These are phyloP conservation scores for Aureobasidium sp. DNA, from an alignment of 2,329 filamentous ascomycete species.

Conservation along the genomic window DNA sequence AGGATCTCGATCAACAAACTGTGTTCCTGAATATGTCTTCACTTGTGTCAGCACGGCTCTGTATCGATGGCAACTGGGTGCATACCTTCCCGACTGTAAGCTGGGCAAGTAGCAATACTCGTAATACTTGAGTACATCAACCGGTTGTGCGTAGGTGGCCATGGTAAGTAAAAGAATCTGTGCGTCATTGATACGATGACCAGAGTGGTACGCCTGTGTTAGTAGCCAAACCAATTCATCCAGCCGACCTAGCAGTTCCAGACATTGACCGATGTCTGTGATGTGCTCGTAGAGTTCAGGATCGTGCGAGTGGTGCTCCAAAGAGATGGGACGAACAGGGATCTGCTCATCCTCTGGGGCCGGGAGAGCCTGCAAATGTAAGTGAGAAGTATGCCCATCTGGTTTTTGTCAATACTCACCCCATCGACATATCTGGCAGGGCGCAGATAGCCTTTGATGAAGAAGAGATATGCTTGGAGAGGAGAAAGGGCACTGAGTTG, in stretches of 20 bases:
- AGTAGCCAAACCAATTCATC: background rate
- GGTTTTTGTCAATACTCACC: background rate
- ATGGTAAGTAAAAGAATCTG: background rate
- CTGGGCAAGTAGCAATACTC: conserved; percentile 1
- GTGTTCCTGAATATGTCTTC: background rate
- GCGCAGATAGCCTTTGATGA: background rate
- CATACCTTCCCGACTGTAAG: background rate
- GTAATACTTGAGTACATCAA: conserved; percentile 7
- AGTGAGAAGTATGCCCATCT: background rate
- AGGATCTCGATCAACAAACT: background rate
- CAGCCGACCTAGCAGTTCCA: background rate
- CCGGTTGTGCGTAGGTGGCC: background rate
- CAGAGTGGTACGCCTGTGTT: background rate
- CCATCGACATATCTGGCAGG: background rate
- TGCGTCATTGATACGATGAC: background rate
- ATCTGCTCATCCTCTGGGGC: background rate
- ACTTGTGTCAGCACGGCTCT: background rate
- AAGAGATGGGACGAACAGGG: background rate
- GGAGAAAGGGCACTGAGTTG: background rate
- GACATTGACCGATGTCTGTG: background rate
- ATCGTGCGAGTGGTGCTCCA: background rate
- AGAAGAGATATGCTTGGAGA: conserved; percentile 3
- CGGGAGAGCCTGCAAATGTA: background rate
- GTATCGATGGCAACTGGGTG: fast-evolving
- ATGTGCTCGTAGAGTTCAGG: conserved; percentile 1